Evolutionary conservation across 106 monocot genomes (phyloP), one percentile per base, ranked within the genome.

Genomic region (Apostasia ramifera): DNA sequence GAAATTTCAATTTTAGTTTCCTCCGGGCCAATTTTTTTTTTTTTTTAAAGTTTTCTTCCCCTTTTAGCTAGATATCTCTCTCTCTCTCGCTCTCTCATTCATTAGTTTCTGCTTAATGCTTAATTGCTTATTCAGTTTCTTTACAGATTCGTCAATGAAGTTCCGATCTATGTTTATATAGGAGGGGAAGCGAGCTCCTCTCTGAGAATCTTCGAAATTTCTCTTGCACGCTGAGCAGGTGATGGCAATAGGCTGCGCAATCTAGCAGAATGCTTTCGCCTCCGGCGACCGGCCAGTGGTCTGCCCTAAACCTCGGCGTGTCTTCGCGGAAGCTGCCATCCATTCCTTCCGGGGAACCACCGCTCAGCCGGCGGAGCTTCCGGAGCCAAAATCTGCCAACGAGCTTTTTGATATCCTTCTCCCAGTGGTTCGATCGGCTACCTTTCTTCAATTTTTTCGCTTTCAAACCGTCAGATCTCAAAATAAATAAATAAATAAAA

Each of bases 291-390:
- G 78, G 67, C 77, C 87, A 9, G 70, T 91, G 7, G 78, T 82
- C 15, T 92, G 91, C 74, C 91, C 91, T 9, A 88, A 85, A 42
- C 91, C 91, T 0, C 80, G 85, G 40, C 86, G 90, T 3, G 68
- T 88, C 50, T 26, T 26, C 26, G 26, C 26, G 26, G 26, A 59
- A 69, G 40, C 80, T 75, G 4, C 75, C 80, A 9, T 44, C 71
- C 11, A 67, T 46, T 40, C 59, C 75, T 66, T 85, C 81, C 55
- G 72, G 80, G 53, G 42, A 78, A 68, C 51, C 71, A 56, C 73
- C 82, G 10, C 62, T 79, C 52, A 10, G 52, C 52, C 52, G 52
- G 10, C 52, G 1, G 15, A 69, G 54, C 55, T n/a, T 40, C 37
- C 40, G 7, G 69, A 69, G 44, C 55, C 57, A 14, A 69, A 15